phyloP scores from a whole-genome alignment of 495 filamentous ascomycete genomes.

The Talaromyces borbonicus region DNA sequence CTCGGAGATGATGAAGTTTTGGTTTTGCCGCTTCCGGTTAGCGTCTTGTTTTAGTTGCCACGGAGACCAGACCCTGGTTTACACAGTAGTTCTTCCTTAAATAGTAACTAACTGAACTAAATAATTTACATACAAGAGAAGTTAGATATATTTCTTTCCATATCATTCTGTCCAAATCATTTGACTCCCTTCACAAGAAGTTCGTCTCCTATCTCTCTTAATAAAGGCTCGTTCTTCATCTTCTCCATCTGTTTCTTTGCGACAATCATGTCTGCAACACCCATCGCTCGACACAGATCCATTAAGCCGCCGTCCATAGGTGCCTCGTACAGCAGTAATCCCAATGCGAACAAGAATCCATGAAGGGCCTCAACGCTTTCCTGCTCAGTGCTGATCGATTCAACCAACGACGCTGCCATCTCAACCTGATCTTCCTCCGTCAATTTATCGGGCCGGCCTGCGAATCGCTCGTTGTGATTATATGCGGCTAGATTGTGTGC shows the following conservation, averaged over 20 bases:
- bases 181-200: constrained; percentile 33
- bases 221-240: constrained; percentile 44
- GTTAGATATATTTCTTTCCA: too few species aligned
- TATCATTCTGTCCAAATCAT: too few species aligned
- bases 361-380: constrained; percentile 60
- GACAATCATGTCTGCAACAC: constrained; percentile 48
- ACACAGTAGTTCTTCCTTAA: neutral
- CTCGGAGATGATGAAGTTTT: neutral
- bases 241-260: constrained; percentile 39
- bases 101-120: neutral
- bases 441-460: constrained; percentile 48
- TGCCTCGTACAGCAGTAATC: constrained; percentile 60
- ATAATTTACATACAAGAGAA: neutral
- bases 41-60: neutral
- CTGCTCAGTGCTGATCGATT: constrained; percentile 60
- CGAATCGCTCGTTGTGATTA: constrained; percentile 54
- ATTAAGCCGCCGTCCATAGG: constrained; percentile 58
- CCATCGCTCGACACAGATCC: constrained; percentile 65
- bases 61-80: neutral
- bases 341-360: constrained; percentile 62
- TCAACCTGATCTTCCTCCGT: constrained; percentile 65
- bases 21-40: constrained; percentile 8
- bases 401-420: constrained; percentile 63
- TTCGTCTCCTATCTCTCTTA: constrained; percentile 48
- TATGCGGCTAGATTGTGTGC: constrained; percentile 69